phyloP scores from a whole-genome alignment of 2,329 filamentous ascomycete genomes.

The Sarocladium oryzae region DNA sequence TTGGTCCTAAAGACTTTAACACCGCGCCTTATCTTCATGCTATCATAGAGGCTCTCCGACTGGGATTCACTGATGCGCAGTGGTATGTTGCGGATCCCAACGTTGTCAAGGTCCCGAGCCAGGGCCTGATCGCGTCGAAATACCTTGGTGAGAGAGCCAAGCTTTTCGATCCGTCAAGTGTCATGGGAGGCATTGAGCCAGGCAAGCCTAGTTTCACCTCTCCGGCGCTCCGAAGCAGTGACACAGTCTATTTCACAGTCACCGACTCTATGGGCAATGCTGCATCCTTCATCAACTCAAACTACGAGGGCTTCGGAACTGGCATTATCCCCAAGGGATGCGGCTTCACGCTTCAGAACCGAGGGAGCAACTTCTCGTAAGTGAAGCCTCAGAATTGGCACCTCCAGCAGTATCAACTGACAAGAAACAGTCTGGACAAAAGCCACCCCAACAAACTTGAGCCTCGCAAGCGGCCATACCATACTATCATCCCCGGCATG shows the following conservation, averaged over 20 bases:
- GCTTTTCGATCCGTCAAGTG: slow-evolving; percentile 50
- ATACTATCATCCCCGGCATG: slow-evolving; percentile 94
- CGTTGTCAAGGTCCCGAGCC: slow-evolving; percentile 59
- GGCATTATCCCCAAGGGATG: slow-evolving; percentile 77
- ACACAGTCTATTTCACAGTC: slow-evolving; percentile 91
- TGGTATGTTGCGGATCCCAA: slow-evolving; percentile 90
- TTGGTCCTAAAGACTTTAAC: slow-evolving; percentile 70
- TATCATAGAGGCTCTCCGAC: slow-evolving; percentile 78
- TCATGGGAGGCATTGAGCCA: slow-evolving; percentile 56
- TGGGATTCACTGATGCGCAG: slow-evolving; percentile 81
- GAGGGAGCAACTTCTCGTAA: slow-evolving; percentile 75
- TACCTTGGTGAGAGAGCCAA: slow-evolving; percentile 68
- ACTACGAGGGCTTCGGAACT: slow-evolving; percentile 85
- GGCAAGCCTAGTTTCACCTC: slow-evolving; percentile 50
- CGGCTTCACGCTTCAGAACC: slow-evolving; percentile 92
- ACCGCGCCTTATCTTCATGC: slow-evolving; percentile 74
- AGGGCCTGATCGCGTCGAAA: slow-evolving; percentile 60
- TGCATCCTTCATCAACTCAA: slow-evolving; percentile 94
- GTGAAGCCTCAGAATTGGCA: background rate
- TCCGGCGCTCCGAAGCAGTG: slow-evolving; percentile 76
- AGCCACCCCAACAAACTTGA: slow-evolving; percentile 74
- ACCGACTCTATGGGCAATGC: slow-evolving; percentile 81
- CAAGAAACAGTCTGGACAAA: slow-evolving; percentile 39
- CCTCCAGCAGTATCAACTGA: background rate
- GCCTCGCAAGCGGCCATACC: slow-evolving; percentile 84